Evolutionary conservation across 495 filamentous ascomycete species (phyloP), one percentile per base, ranked within the genome.

Genomic region (Aspergillus carlsbadensis): DNA sequence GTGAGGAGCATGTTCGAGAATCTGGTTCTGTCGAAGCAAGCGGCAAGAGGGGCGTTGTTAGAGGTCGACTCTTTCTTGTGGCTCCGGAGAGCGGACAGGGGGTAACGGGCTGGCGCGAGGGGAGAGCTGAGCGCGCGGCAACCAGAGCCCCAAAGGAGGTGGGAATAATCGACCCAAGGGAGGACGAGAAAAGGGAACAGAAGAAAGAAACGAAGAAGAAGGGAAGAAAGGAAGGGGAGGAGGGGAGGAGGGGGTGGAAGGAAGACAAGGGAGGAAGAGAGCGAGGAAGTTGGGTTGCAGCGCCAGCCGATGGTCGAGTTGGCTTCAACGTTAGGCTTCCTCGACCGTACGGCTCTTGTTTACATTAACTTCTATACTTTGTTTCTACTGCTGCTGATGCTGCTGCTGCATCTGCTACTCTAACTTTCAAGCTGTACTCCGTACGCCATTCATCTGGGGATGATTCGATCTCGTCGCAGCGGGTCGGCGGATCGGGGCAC

Each of bases 1-100:
- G 45, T 52, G 51, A 56, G 51, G 52, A 60, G 50, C 63, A 66
- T 66, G 63, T 59, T 63, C 60, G 63, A 62, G 41, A 15, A 43
- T 52, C 33, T 18, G 35, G 36, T 54, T 45, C 44, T 33, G 34
- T 24, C 34, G 50, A 53, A 52, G 44, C 43, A 55, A 29, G 51
- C 35, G 41, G 53, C 37, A 56, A 57, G 53, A 54, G 43, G 50
- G 52, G 46, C 40, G 49, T 52, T 52, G 48, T 46, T 31, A 50
- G 52, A 56, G 52, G 58, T 55, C 51, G 40, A 51, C 59, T 49
- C 55, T 56, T 41, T 47, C 43, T n/a, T 57, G 29, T 40, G 33
- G 59, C 48, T 26, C 53, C 51, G 50, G 54, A 31, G 55, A 54
- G 45, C 53, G 58, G 58, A 64, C 55, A 61, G 58, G 55, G 58